Base-by-base conservation (phyloP, 1,284 basidiomycete genomes). In the Waitea zeae region DNA sequence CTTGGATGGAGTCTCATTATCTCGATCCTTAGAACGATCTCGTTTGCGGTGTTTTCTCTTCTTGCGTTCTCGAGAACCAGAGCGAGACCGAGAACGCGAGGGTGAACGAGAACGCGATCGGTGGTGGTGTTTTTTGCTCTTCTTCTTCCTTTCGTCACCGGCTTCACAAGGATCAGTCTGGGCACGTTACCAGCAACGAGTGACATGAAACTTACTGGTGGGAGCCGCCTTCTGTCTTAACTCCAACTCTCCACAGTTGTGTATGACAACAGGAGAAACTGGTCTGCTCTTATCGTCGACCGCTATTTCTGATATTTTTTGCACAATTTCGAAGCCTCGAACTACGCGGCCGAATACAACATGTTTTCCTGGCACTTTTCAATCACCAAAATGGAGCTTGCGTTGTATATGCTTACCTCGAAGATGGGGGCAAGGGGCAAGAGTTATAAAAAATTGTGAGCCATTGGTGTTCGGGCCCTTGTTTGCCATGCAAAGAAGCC, bases 231-330 rank as follows among this genome's bases (percentile, higher is more conserved):
- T 59, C 43, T 59, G 60, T 29, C 67, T 65, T 5, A 86, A 62
- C 50, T 88, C 77, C 14, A 95, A 70, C 52, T 95, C 83, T 15
- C 89, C 89, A 38, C 81, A 88, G 47, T 76, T 82, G 2, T 62
- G 56, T 38, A 96, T 75, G n/a, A 67, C 58, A 6, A 93, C 70
- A 1, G 79, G 72, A 1, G 65, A 58, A 3, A 65, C 52, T 0
- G 90, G 90, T 3, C 77, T 62, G 53, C 76, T 64, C 59, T 76
- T 73, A 46, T 65, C 62, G 53, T 87, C 71, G 33, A 76, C 61
- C 36, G 72, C 58, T 14, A 78, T 57, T 17, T 63, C 52, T 1
- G 61, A 60, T 17, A 82, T 58, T 41, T 58, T 67, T 39, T 61
- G 42, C 22, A 77, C 64, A 1, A 75, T 68, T 7, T 69, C 66